These are phyloP conservation scores for Picea glauca DNA, from an alignment of 75 land plant genomes.

Conservation along the genomic window DNA sequence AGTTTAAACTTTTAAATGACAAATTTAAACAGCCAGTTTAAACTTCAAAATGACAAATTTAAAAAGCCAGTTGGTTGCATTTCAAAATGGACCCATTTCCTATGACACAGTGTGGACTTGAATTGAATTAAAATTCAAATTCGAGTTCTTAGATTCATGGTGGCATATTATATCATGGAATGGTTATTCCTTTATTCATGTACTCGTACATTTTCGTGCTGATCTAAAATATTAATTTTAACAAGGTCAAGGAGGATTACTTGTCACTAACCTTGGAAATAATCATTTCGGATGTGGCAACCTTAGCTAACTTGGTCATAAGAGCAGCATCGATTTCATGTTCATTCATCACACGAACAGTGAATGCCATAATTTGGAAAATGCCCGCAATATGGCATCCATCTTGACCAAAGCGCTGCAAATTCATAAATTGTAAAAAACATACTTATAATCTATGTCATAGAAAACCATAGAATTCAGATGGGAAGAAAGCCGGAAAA, in stretches of 20 bases:
- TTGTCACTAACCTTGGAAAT: constrained; percentile 65
- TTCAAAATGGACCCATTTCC: neutral
- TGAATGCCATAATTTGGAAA: constrained; percentile 83
- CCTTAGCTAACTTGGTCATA: constrained; percentile 72
- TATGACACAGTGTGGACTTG: neutral
- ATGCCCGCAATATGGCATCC: constrained; percentile 67
- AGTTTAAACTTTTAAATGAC: neutral
- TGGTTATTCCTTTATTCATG: neutral
- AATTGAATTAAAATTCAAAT: neutral
- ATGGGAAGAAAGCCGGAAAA: neutral
- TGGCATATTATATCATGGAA: neutral
- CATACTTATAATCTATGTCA: constrained; percentile 8
- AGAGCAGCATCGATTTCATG: constrained; percentile 58
- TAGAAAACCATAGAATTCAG: constrained; percentile 1
- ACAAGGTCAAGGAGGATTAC: neutral
- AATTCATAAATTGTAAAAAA: neutral
- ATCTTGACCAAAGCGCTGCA: constrained; percentile 64
- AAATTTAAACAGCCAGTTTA: neutral
- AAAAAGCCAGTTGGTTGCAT: neutral
- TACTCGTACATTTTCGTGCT: neutral
- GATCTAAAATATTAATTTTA: neutral
- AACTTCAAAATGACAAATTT: neutral
- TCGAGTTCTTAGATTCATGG: neutral
- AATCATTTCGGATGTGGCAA: constrained; percentile 73
- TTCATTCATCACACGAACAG: constrained; percentile 61